Base-by-base conservation (phyloP, 257 asterid genomes). In the Petrea volubilis region DNA sequence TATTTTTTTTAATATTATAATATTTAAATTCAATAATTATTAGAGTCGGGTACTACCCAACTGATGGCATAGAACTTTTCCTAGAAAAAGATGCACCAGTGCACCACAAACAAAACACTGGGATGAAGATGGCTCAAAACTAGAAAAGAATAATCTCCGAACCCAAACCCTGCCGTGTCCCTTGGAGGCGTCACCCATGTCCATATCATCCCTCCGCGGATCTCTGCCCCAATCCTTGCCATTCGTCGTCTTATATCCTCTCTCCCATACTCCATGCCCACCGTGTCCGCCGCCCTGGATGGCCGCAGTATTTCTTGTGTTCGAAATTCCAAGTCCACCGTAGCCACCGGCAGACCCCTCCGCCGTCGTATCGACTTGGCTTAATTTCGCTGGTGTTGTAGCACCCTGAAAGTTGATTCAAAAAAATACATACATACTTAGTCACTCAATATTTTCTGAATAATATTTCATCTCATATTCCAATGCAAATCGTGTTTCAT, bases 121-220 rank as follows among this genome's bases (percentile, higher is more conserved):
- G 20, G 2, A 0, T 46, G 52, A 3, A 15, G 52, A 15, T n/a
- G 15, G 52, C 15, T 46, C 52, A 46, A 46, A 15, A 46, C 52
- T 46, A 3, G 52, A n/a, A 46, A 46, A 46, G 21, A 6, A 46
- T 15, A 29, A 57, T 66, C 25, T 78, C 86, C 11, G 64, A n/a
- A 71, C 33, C 72, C 60, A 14, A 67, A 59, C 23, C 34, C 27
- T 7, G 63, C 71, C 14, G 49, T 21, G 29, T 51, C 72, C 67
- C 20, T n/a, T 64, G 53, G 67, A 68, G 6, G 58, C 49, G 8
- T 59, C 71, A 23, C 7, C 73, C 24, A 3, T 10, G 41, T 62
- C 67, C 52, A 1, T 27, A 14, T 41, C 40, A 7, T 31, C 60
- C 49, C 47, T 12, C 63, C 63, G 53, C 27, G 28, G 25, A 1